A percentile compares a stretch with the other conserved stretches of the same genome.
Conservation (phyloP, 2,329 filamentous ascomycete species). For the Neopestalotiopsis clavispora region DNA sequence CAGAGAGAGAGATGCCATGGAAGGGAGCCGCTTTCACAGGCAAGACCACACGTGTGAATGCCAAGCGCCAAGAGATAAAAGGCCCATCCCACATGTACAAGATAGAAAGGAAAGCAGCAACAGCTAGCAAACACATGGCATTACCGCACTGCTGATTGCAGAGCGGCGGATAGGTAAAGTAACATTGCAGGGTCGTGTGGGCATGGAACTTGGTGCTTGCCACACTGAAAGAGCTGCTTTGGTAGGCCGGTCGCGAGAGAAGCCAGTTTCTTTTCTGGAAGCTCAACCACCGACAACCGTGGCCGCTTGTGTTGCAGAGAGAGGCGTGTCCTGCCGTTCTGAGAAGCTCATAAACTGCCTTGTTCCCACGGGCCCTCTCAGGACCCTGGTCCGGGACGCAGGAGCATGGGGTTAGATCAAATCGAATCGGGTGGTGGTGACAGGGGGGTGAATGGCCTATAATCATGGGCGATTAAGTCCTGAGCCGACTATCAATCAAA, state of each 20-base stretch:
- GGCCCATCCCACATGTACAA: neutral
- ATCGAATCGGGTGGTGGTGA: neutral
- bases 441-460: neutral
- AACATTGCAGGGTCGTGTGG: constrained; percentile 2
- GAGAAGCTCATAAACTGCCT: constrained; percentile 9
- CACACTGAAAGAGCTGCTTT: neutral
- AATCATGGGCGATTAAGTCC: neutral
- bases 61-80: constrained; percentile 16
- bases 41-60: constrained; percentile 7
- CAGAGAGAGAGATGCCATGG: too few species aligned
- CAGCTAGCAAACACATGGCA: neutral
- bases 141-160: neutral
- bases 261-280: constrained; percentile 12
- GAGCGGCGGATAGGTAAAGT: neutral
- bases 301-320: constrained; percentile 5
- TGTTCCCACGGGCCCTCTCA: neutral
- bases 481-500: neutral
- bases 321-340: constrained; percentile 13
- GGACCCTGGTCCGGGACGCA: neutral
- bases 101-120: neutral
- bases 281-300: neutral
- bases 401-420: neutral
- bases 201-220: neutral
- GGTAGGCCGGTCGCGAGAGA: neutral
- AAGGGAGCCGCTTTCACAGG: neutral